Conservation (phyloP, 2,329 filamentous ascomycete genomes). For the Xylaria sp. region DNA sequence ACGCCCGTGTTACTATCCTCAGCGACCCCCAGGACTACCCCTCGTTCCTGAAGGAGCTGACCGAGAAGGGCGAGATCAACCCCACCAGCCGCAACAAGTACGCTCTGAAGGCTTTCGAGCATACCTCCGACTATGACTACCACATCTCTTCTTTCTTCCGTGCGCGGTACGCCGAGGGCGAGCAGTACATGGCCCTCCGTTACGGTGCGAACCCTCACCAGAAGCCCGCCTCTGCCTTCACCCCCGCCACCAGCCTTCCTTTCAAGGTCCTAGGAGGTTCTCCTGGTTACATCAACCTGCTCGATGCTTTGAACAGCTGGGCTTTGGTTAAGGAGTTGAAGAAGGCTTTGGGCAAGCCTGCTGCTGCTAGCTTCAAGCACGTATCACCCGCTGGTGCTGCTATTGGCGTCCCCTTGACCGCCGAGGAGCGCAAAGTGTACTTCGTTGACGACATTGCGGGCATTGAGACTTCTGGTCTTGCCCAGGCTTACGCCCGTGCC, state of each 20-base stretch:
- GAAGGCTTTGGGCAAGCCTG: slow-evolving; percentile 77
- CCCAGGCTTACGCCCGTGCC: slow-evolving; percentile 92
- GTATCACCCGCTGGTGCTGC: slow-evolving; percentile 95
- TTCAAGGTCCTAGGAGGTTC: slow-evolving; percentile 89
- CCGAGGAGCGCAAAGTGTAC: slow-evolving; percentile 92
- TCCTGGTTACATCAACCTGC: slow-evolving; percentile 94
- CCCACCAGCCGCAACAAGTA: slow-evolving; percentile 82
- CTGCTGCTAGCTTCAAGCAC: slow-evolving; percentile 98
- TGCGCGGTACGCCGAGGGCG: slow-evolving; percentile 87
- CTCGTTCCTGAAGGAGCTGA: slow-evolving; percentile 83
- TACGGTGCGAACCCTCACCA: slow-evolving; percentile 98
- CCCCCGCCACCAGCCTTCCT: slow-evolving; percentile 68
- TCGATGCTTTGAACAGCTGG: slow-evolving; percentile 96
- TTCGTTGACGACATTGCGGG: slow-evolving; percentile 95
- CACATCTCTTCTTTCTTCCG: slow-evolving; percentile 97
- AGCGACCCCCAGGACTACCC: slow-evolving; percentile 92
- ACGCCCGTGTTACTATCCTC: slow-evolving; percentile 89
- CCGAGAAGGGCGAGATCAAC: slow-evolving; percentile 73
- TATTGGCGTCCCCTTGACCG: slow-evolving; percentile 79
- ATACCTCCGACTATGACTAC: slow-evolving; percentile 93
- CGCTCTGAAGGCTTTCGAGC: slow-evolving; percentile 95
- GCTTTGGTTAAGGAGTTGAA: slow-evolving; percentile 94
- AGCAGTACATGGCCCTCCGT: slow-evolving; percentile 77
- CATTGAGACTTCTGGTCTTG: slow-evolving; percentile 77
- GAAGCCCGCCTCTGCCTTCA: slow-evolving; percentile 86